phyloP scores from a whole-genome alignment of 2,329 filamentous ascomycete genomes.

The Beauveria sp. region DNA sequence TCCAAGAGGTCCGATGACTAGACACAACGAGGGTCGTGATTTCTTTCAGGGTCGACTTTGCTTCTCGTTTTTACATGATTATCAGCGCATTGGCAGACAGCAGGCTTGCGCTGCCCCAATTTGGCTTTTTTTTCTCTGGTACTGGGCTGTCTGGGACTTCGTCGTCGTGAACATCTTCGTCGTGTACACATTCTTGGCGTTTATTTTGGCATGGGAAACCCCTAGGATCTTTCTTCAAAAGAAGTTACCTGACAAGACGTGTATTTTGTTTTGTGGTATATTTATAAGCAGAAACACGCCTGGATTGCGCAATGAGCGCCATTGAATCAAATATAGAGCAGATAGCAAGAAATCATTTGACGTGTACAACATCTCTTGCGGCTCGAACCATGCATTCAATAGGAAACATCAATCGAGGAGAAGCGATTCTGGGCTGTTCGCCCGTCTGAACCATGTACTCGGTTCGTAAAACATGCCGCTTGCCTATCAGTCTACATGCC shows the following conservation, averaged over 20 bases:
- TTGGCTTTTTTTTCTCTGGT: background rate
- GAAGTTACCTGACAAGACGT: no score
- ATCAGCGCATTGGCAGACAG: background rate
- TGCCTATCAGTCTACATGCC: background rate
- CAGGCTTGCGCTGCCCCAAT: background rate
- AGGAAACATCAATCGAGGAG: background rate
- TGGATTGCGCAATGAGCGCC: background rate
- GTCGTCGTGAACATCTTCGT: no score
- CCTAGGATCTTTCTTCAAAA: background rate
- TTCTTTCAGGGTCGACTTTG: background rate
- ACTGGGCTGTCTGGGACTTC: no score
- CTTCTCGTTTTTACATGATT: background rate
- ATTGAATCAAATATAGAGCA: background rate
- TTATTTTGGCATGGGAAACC: background rate
- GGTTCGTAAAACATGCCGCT: background rate
- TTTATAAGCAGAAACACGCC: background rate
- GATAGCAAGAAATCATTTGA: constrained; percentile 7
- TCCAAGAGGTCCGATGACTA: constrained; percentile 50
- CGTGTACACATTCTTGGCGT: background rate
- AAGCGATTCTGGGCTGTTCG: background rate
- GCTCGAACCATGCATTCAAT: background rate
- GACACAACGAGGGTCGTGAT: constrained; percentile 1
- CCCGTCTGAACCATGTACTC: background rate
- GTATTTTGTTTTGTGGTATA: background rate
- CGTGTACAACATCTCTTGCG: background rate